A percentile compares a stretch with the other conserved stretches of the same genome.
These are phyloP conservation scores for Sambucus nigra DNA, from an alignment of 129 eudicot genomes.

Conservation along the genomic window DNA sequence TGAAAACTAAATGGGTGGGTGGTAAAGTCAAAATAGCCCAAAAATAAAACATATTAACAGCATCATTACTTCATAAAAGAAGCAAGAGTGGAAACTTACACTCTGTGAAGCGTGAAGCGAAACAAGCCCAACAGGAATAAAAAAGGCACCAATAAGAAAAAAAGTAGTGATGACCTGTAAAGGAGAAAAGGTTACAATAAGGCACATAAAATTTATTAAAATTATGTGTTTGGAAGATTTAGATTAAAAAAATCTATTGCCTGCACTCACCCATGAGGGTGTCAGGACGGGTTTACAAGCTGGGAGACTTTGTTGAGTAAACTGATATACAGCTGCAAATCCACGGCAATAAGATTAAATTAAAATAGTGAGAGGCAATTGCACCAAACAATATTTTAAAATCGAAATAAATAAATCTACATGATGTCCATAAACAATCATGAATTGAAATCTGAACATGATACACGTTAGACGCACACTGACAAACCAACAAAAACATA, in stretches of 20 bases:
- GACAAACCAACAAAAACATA: no score
- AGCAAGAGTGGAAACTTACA: conserved; percentile 27
- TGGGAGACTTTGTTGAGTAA: conserved; percentile 80
- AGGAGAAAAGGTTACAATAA: conserved; percentile 5
- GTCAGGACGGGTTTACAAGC: conserved; percentile 89
- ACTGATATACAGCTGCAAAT: conserved; percentile 61
- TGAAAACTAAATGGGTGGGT: no score
- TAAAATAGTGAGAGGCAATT: not conserved
- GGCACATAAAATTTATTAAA: not conserved
- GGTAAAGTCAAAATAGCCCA: no score
- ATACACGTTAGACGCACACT: no score
- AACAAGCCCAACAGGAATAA: conserved; percentile 65
- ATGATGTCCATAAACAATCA: not conserved
- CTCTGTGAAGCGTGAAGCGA: conserved; percentile 57
- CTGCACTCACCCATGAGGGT: conserved; percentile 63
- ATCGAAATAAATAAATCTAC: not conserved
- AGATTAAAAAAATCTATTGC: conserved; percentile 1
- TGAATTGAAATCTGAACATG: not conserved
- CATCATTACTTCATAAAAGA: not conserved
- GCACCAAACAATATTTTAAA: not conserved
- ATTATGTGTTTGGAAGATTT: not conserved
- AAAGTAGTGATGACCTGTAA: conserved; percentile 68
- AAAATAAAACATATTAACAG: not conserved
- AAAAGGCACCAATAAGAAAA: conserved; percentile 47
- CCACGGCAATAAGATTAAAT: not conserved